Conservation (phyloP, 1,139 yeast genomes). For the Saccharomycopsis hybrid region DNA sequence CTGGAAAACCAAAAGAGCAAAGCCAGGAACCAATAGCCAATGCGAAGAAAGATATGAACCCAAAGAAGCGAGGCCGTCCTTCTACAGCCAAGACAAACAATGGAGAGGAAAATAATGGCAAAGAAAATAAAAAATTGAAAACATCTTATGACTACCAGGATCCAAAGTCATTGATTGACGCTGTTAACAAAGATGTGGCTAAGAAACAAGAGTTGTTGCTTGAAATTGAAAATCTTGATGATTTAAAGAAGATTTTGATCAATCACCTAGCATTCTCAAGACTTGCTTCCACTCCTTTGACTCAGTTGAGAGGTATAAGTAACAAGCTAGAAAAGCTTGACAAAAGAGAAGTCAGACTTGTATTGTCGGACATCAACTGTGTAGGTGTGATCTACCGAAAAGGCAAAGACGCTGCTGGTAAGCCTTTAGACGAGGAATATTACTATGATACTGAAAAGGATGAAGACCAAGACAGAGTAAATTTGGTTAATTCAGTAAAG, state of each 20-base stretch:
- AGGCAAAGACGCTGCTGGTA: slow-evolving; percentile 96
- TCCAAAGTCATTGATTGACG: slow-evolving; percentile 21
- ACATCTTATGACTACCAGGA: slow-evolving; percentile 19
- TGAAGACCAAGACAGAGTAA: slow-evolving; percentile 58
- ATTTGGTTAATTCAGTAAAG: slow-evolving; percentile 65
- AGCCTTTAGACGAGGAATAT: slow-evolving; percentile 86
- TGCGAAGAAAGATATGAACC: no score
- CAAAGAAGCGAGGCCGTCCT: background rate
- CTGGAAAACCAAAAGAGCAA: background rate
- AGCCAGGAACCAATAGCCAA: no score
- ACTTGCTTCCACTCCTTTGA: slow-evolving; percentile 77
- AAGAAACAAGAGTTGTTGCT: slow-evolving; percentile 14
- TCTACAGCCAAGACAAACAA: no score
- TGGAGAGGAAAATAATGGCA: no score
- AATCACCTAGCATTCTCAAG: slow-evolving; percentile 91
- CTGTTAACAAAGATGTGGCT: slow-evolving; percentile 19
- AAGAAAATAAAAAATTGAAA: slow-evolving; percentile 8
- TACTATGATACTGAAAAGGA: slow-evolving; percentile 86
- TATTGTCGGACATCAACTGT: slow-evolving; percentile 45
- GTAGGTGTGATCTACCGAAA: slow-evolving; percentile 80
- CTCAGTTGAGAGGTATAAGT: slow-evolving; percentile 56
- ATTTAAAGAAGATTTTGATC: slow-evolving; percentile 57
- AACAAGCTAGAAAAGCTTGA: slow-evolving; percentile 21
- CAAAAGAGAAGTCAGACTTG: slow-evolving; percentile 31
- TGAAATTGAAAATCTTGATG: slow-evolving; percentile 37